phyloP scores from a whole-genome alignment of 192 early-diverging fungal species.

The Phlyctochytrium arcticum region DNA sequence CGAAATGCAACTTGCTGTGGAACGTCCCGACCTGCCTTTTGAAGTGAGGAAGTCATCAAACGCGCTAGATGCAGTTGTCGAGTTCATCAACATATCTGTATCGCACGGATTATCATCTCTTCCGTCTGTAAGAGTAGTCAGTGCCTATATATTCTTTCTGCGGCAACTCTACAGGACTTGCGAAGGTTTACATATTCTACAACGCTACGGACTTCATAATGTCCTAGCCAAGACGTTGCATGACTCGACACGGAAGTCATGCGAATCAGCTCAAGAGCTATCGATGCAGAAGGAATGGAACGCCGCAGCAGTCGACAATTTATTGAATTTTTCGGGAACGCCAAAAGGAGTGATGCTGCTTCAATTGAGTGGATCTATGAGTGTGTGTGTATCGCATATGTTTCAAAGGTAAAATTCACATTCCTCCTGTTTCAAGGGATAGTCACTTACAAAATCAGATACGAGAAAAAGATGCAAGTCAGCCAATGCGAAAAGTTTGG shows the following conservation, averaged over 20 bases:
- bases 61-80: slow-evolving; percentile 18
- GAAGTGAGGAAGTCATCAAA: slow-evolving; percentile 2
- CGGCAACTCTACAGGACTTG: slow-evolving; percentile 47
- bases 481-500: slow-evolving; percentile 54
- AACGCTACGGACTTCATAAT: slow-evolving; percentile 30
- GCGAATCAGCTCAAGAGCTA: not conserved
- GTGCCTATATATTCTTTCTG: slow-evolving; percentile 42
- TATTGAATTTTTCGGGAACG: slow-evolving; percentile 48
- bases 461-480: slow-evolving; percentile 52
- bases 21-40: not conserved
- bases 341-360: slow-evolving; percentile 46
- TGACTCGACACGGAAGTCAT: slow-evolving; percentile 1
- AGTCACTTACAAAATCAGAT: slow-evolving; percentile 19
- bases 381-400: slow-evolving; percentile 45
- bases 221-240: slow-evolving; percentile 25
- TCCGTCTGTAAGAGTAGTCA: slow-evolving; percentile 20
- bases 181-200: slow-evolving; percentile 35
- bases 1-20: not conserved
- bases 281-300: slow-evolving; percentile 32
- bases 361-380: slow-evolving; percentile 38
- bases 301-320: slow-evolving; percentile 40
- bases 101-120: not conserved
- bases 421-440: not conserved
- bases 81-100: slow-evolving; percentile 18
- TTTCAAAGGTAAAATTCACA: slow-evolving; percentile 38